Conservation (phyloP, 768 basidiomycete genomes). For the Hygrocybe coccinea region DNA sequence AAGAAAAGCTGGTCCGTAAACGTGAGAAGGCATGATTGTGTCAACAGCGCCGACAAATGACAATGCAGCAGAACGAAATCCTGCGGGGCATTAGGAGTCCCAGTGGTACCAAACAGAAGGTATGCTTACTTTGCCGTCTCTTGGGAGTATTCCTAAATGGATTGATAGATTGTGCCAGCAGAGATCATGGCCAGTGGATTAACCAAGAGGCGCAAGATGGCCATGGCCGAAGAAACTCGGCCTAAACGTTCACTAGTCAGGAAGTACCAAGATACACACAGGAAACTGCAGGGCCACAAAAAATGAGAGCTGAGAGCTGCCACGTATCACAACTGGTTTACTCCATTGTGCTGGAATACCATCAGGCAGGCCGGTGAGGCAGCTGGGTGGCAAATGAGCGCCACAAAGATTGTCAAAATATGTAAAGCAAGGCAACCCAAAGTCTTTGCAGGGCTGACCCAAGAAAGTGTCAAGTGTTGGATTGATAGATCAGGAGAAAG, state of each 20-base stretch:
- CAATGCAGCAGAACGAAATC: background rate
- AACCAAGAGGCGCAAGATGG: background rate
- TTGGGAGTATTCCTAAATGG: no score
- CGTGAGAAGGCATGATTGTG: background rate
- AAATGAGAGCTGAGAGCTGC: background rate
- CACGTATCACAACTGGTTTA: slow-evolving; percentile 10
- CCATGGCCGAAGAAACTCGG: slow-evolving; percentile 11
- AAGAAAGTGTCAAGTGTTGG: slow-evolving; percentile 22
- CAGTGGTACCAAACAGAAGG: background rate
- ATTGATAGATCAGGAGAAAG: slow-evolving; percentile 18
- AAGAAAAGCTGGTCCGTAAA: background rate
- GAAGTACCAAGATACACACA: slow-evolving; percentile 1
- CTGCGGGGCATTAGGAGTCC: background rate
- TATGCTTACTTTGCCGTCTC: background rate
- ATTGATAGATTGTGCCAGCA: background rate
- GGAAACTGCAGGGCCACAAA: slow-evolving; percentile 10
- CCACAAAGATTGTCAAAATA: slow-evolving; percentile 14
- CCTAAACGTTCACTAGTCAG: slow-evolving; percentile 5
- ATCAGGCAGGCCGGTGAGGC: slow-evolving; percentile 7
- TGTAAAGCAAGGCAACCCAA: slow-evolving; percentile 13
- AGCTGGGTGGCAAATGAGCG: slow-evolving; percentile 14
- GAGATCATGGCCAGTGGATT: background rate
- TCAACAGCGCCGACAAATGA: background rate
- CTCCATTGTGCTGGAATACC: slow-evolving; percentile 7
- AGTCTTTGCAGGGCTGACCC: slow-evolving; percentile 14